Evolutionary conservation across 1,139 yeast species (phyloP), one percentile per base, ranked within the genome.

Genomic region (Arxiozyma slooffiae): DNA sequence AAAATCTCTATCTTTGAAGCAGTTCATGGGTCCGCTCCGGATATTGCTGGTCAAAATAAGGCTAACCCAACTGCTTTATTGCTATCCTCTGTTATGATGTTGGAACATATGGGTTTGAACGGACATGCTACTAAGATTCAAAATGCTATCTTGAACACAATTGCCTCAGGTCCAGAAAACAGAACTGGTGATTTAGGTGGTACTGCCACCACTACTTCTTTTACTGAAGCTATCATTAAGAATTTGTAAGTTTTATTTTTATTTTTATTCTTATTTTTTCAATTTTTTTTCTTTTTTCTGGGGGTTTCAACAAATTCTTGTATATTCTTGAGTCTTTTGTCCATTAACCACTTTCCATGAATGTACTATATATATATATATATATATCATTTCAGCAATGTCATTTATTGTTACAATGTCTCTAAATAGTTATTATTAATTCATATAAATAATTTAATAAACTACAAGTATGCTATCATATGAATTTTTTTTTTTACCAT

Each of bases 11-110:
- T 92, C 70, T 92, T 92, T 71, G 98, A 92, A 79, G 97, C 98
- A 60, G 98, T 92, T 67, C 97, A 92, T 73, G 97, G 98, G 71
- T 87, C 97, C 54, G 97, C 97, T 58, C 97, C 97, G 60, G 97
- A 90, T 71, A 90, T 90, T 67, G 96, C 97, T 57, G 97, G 97
- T 68, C 88, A 90, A 79, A 94, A 95, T 68, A 81, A 86, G 71
- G 98, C 98, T 59, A 92, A 92, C 81, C 98, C 98, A 75, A 92
- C 97, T 57, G 98, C 98, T 55, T 75, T 92, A 69, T 78, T 92
- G 70, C 80, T 92, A 70, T 88, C 97, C 48, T 90, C 97, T 49
- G 89, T 89, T 68, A 90, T 92, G 97, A 90, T 92, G 97, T 84
- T 92, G 79, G 86, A 95, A 78, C 97, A 92, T 78, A 89, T 92